These are phyloP conservation scores for Clathrus columnatus DNA, from an alignment of 768 basidiomycete genomes.

Conservation along the genomic window DNA sequence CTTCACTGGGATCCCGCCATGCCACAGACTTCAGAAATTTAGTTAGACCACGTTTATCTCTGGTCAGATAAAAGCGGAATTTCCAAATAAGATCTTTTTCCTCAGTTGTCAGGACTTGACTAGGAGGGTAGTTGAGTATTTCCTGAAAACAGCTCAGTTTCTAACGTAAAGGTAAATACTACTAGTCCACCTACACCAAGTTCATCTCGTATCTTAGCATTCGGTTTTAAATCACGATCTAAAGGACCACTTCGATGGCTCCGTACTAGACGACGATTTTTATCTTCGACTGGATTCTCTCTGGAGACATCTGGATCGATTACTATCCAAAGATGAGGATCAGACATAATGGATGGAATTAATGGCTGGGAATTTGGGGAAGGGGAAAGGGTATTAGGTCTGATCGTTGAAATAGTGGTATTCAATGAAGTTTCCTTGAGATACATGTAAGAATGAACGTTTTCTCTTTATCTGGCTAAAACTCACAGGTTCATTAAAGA, in stretches of 20 bases:
- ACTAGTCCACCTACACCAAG: slow-evolving; percentile 57
- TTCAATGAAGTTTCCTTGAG: slow-evolving; percentile 8
- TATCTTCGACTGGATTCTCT: slow-evolving; percentile 97
- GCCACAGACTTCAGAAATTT: slow-evolving; percentile 98
- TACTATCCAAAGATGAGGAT: slow-evolving; percentile 76
- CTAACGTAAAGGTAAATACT: background rate
- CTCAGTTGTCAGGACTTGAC: slow-evolving; percentile 73
- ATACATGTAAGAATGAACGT: no score
- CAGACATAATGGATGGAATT: slow-evolving; percentile 44
- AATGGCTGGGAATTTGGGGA: slow-evolving; percentile 32
- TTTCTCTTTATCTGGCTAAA: no score
- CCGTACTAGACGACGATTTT: slow-evolving; percentile 87
- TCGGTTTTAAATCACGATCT: slow-evolving; percentile 92
- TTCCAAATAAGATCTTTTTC: slow-evolving; percentile 98
- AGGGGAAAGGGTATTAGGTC: slow-evolving; percentile 31
- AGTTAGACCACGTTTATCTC: slow-evolving; percentile 89
- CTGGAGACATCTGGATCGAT: slow-evolving; percentile 85
- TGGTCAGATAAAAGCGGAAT: slow-evolving; percentile 93
- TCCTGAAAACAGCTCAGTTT: slow-evolving; percentile 39
- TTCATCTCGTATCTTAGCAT: slow-evolving; percentile 90
- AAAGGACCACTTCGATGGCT: slow-evolving; percentile 93
- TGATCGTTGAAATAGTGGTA: slow-evolving; percentile 26
- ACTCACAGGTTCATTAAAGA: slow-evolving; percentile 84
- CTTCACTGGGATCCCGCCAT: slow-evolving; percentile 93
- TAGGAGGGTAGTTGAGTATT: slow-evolving; percentile 87